Conservation (phyloP, 2,329 filamentous ascomycete genomes). For the Fusarium marasasianum region DNA sequence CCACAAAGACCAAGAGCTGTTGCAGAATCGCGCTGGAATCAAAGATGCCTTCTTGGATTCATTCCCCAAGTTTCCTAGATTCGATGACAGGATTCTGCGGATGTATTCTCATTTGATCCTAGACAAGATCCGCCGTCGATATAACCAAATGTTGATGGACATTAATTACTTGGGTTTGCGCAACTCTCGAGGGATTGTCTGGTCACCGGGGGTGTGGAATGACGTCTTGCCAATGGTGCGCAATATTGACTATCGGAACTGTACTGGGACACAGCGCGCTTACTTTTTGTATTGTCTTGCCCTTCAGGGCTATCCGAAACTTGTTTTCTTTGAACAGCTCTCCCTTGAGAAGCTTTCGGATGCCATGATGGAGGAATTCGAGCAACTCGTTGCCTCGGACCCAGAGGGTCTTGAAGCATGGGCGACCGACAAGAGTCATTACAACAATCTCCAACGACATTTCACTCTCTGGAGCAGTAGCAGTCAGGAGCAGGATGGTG, state of each 20-base stretch:
- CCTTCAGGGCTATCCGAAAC: neutral
- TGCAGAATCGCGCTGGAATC: accelerated
- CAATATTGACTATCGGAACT: neutral
- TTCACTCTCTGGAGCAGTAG: neutral
- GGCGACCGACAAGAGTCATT: neutral
- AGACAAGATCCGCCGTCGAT: accelerated
- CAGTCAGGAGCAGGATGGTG: accelerated
- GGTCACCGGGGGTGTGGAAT: neutral
- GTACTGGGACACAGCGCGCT: accelerated
- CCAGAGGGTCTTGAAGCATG: accelerated
- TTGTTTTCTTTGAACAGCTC: neutral
- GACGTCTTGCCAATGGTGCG: neutral
- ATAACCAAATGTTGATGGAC: too few relatives aligned
- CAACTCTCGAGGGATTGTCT: neutral
- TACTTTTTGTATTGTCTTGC: neutral
- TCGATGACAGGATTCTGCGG: neutral
- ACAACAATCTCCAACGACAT: accelerated
- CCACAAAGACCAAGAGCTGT: accelerated
- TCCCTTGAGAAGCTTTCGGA: neutral
- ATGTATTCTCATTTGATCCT: neutral
- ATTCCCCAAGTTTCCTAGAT: neutral
- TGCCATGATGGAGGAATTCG: neutral
- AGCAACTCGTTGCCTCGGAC: neutral
- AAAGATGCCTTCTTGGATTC: neutral
- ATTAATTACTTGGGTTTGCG: neutral